Conservation (phyloP, 805 yeast genomes). For the Teunomyces funiuensis region DNA sequence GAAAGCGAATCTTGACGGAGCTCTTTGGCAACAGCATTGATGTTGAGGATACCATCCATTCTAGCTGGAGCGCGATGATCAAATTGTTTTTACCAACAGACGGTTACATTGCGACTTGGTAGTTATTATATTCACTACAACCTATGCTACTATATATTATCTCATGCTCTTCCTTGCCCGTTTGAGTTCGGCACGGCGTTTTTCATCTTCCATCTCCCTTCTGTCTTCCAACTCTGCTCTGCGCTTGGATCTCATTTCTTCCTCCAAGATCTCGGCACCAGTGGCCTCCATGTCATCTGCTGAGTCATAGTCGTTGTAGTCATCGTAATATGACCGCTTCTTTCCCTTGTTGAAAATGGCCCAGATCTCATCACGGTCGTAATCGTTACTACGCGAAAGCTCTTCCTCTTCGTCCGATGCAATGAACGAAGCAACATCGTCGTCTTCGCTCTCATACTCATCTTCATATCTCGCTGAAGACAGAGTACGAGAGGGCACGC, state of each 20-base stretch:
- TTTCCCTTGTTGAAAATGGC: conserved; percentile 71
- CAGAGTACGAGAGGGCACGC: conserved; percentile 7
- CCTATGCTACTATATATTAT: too few species aligned
- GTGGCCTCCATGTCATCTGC: conserved; percentile 91
- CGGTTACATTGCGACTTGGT: too few species aligned
- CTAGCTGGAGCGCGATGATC: too few species aligned
- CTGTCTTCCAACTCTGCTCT: conserved; percentile 77
- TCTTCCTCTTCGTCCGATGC: conserved; percentile 41
- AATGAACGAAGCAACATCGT: conserved; percentile 51
- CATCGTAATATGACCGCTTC: conserved; percentile 45
- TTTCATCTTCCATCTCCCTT: conserved; percentile 64
- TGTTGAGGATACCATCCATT: conserved; percentile 3
- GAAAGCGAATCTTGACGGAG: conserved; percentile 52
- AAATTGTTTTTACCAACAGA: too few species aligned
- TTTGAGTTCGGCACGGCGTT: conserved; percentile 32
- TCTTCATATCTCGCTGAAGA: conserved; percentile 12
- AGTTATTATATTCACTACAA: too few species aligned
- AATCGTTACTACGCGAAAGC: conserved; percentile 42
- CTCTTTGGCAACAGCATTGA: conserved; percentile 28
- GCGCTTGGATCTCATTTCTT: conserved; percentile 68
- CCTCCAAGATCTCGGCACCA: conserved; percentile 83
- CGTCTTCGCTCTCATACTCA: conserved; percentile 25
- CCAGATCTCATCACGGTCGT: conserved; percentile 89
- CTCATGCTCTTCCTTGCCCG: conserved; percentile 5
- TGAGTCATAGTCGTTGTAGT: conserved; percentile 48